Evolutionary conservation across 2,329 filamentous ascomycete genomes (phyloP).

Genomic region (Setomelanomma holmii): DNA sequence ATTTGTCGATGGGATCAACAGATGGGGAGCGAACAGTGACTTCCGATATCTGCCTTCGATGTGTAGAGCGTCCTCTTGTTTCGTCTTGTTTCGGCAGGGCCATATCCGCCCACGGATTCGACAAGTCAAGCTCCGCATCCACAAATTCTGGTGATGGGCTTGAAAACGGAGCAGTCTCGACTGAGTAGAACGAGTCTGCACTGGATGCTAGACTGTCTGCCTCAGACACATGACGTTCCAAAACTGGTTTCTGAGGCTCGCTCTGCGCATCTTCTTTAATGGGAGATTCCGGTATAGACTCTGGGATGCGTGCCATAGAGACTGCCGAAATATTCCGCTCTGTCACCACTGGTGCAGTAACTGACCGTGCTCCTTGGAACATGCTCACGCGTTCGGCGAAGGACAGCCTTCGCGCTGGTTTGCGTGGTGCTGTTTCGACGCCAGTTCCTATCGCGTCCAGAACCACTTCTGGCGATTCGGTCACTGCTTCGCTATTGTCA

Average conservation of each 20-base stretch:
- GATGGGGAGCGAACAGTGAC: slow-evolving; percentile 41
- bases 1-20: slow-evolving; percentile 15
- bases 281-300: slow-evolving; percentile 23
- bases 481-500: slow-evolving; percentile 35
- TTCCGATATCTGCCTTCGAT: slow-evolving; percentile 47
- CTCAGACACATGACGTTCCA: slow-evolving; percentile 37
- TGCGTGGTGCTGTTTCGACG: slow-evolving; percentile 10
- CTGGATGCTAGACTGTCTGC: slow-evolving; percentile 43
- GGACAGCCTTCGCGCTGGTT: slow-evolving; percentile 26
- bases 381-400: slow-evolving; percentile 41
- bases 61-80: slow-evolving; percentile 36
- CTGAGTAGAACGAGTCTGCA: slow-evolving; percentile 48
- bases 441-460: slow-evolving; percentile 5
- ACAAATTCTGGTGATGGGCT: slow-evolving; percentile 39
- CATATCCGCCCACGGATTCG: slow-evolving; percentile 37
- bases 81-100: slow-evolving; percentile 17
- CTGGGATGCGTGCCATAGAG: slow-evolving; percentile 28
- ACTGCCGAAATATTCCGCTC: not conserved
- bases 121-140: slow-evolving; percentile 37
- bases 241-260: slow-evolving; percentile 12
- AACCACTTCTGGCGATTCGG: slow-evolving; percentile 29
- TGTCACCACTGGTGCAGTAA: slow-evolving; percentile 29
- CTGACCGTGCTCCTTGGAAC: slow-evolving; percentile 39
- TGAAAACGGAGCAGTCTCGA: slow-evolving; percentile 29
- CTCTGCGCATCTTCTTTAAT: slow-evolving; percentile 10